A percentile compares a stretch with the other conserved stretches of the same genome.
Conservation (phyloP, 2,329 filamentous ascomycete genomes). For the Botrytis deweyae region DNA sequence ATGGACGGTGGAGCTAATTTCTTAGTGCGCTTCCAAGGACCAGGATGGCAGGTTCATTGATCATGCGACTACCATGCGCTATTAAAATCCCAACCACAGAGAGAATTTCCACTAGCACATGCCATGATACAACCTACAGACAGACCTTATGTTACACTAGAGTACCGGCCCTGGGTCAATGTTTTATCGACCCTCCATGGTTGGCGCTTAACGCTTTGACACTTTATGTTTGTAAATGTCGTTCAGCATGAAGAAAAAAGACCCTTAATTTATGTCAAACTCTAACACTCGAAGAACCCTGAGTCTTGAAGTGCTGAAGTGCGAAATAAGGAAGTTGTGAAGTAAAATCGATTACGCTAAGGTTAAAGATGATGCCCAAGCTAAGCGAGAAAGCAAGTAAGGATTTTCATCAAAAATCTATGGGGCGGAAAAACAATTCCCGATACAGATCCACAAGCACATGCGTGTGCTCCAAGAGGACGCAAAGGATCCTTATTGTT, state of each 20-base stretch:
- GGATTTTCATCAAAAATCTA: neutral
- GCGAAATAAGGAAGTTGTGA: neutral
- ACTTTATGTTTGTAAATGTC: neutral
- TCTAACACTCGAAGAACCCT: neutral
- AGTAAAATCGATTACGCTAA: neutral
- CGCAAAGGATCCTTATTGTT: slow-evolving; percentile 7
- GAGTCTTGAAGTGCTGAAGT: neutral
- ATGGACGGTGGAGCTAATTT: slow-evolving; percentile 9
- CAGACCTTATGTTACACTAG: slow-evolving; percentile 6
- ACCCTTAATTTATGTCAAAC: slow-evolving; percentile 5
- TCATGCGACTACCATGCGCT: slow-evolving; percentile 16
- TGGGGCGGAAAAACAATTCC: slow-evolving; percentile 7
- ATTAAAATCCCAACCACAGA: neutral
- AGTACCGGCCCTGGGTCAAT: neutral
- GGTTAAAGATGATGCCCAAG: slow-evolving; percentile 7
- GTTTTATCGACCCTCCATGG: neutral
- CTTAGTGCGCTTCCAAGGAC: slow-evolving; percentile 13
- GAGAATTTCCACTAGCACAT: neutral
- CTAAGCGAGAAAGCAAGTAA: slow-evolving; percentile 17
- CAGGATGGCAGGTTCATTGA: slow-evolving; percentile 17
- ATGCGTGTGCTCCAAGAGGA: slow-evolving; percentile 6
- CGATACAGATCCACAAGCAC: neutral
- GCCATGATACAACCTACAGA: slow-evolving; percentile 1
- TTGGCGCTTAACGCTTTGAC: slow-evolving; percentile 1
- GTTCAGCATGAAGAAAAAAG: slow-evolving; percentile 2